A percentile compares a stretch with the other conserved stretches of the same genome.
These are phyloP conservation scores for Oryza meyeriana DNA, from an alignment of 176 grass and related monocot species.

Conservation along the genomic window DNA sequence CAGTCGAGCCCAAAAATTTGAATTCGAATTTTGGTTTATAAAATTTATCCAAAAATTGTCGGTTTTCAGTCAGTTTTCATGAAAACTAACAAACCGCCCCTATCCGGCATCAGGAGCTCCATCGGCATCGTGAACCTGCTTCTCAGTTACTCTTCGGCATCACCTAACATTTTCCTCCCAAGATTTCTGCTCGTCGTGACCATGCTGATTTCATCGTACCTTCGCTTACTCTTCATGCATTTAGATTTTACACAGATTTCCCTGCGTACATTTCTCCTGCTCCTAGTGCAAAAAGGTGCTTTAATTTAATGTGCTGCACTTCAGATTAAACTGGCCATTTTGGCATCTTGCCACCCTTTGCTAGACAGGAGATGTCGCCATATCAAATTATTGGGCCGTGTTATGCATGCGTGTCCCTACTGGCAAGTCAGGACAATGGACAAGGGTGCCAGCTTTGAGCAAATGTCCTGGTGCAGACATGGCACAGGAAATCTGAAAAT, in stretches of 20 bases:
- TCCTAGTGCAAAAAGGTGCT: not conserved
- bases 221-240: not conserved
- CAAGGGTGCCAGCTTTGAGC: not conserved
- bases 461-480: not conserved
- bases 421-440: not conserved
- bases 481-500: not conserved
- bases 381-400: not conserved
- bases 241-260: not conserved
- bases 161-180: not conserved
- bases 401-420: not conserved
- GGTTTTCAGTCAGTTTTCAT: too few relatives aligned
- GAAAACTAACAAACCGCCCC: too few relatives aligned
- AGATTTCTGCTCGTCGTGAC: not conserved
- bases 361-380: not conserved
- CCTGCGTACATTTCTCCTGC: not conserved
- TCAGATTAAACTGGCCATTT: conserved; percentile 9
- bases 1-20: too few relatives aligned
- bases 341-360: not conserved
- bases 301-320: not conserved
- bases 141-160: not conserved
- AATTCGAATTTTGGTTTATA: too few relatives aligned
- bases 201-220: not conserved
- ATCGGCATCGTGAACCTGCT: too few relatives aligned
- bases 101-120: too few relatives aligned
- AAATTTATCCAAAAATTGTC: too few relatives aligned